Evolutionary conservation across 306 rosid species (phyloP).

Genomic region (Crotalaria pallida): DNA sequence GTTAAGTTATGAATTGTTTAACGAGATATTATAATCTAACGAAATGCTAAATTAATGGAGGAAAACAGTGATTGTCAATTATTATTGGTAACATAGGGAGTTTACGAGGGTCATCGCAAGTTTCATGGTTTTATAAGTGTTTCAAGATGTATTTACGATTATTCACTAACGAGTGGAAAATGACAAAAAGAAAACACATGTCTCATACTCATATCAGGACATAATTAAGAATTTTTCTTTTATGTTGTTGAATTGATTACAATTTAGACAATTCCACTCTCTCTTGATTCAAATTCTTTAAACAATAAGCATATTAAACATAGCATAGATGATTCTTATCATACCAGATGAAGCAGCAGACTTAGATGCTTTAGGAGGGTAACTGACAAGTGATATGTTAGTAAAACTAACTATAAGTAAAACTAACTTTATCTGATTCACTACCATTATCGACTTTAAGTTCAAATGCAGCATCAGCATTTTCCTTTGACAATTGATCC

Average conservation of each 20-base stretch:
- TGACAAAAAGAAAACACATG: background rate
- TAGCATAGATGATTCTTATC: slow-evolving; percentile 15
- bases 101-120: too few relatives aligned
- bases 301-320: slow-evolving; percentile 12
- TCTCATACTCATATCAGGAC: slow-evolving; percentile 5
- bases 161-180: too few relatives aligned
- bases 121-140: too few relatives aligned
- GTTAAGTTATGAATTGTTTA: too few relatives aligned
- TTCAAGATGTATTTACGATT: too few relatives aligned
- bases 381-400: slow-evolving; percentile 60
- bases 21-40: too few relatives aligned
- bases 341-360: slow-evolving; percentile 52
- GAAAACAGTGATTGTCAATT: too few relatives aligned
- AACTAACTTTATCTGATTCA: slow-evolving; percentile 50
- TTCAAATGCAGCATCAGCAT: slow-evolving; percentile 52
- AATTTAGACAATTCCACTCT: slow-evolving; percentile 12
- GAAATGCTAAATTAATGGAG: too few relatives aligned
- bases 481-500: slow-evolving; percentile 37
- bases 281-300: slow-evolving; percentile 1
- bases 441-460: slow-evolving; percentile 39
- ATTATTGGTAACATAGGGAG: too few relatives aligned
- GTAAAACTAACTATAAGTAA: slow-evolving; percentile 44
- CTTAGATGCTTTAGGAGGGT: slow-evolving; percentile 53
- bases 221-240: background rate
- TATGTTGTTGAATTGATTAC: slow-evolving; percentile 6